Base-by-base conservation (phyloP, 345 rosid genomes). In the Jatropha curcas region DNA sequence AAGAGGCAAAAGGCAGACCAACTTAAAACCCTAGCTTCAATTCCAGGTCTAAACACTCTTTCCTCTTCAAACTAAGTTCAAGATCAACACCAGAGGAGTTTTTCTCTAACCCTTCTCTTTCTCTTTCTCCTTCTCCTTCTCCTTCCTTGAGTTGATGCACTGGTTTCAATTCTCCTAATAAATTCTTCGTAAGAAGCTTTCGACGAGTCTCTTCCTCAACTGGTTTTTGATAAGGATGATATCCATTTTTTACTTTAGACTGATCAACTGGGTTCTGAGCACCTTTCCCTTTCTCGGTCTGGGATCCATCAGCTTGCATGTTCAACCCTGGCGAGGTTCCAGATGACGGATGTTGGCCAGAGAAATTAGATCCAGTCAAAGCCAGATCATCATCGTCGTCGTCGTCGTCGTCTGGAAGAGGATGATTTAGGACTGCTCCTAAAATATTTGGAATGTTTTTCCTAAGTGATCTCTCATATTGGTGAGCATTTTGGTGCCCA, bases 11-110 rank as follows among this genome's bases (percentile, higher is more conserved):
- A 30, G 2, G 5, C 17, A 66, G 1, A 67, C 7, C 19, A n/a
- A 17, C 57, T 67, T 25, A 70, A 60, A 46, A 33, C 74, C 68
- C 74, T 71, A 71, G 16, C 48, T 60, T 71, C 34, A 71, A 50
- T 16, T 71, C 67, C 48, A 71, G 33, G 67, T 71, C 74, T 3
- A 71, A 20, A 37, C 13, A 1, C 35, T 56, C 72, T 14, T 34
- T 35, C 14, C 34, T 24, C 45, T 50, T 71, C 68, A 60, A 41
- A 13, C 41, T 71, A n/a, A 71, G 67, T 43, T 71, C 68, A 60
- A 61, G 35, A 50, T 71, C 65, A 27, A 69, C 22, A 31, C 7
- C 20, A 33, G 17, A 2, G 55, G 24, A 22, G 12, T 34, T 1
- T 5, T 27, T n/a, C 31, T 2, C 37, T 12, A 37, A 1, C 2